Evolutionary conservation across 2,329 filamentous ascomycete species (phyloP).

Genomic region (Fusarium dlaminii): DNA sequence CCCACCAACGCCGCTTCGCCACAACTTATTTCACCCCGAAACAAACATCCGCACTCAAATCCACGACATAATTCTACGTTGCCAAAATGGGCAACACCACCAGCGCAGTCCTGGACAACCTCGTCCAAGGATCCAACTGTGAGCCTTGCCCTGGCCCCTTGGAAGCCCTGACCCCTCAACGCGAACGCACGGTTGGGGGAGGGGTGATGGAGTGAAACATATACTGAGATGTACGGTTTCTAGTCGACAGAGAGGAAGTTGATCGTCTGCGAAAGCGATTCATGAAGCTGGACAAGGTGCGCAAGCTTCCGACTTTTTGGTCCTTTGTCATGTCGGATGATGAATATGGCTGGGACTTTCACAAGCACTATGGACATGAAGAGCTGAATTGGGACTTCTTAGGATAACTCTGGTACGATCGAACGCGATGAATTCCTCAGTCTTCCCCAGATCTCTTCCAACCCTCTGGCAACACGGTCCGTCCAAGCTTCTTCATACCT

Average conservation of each 20-base stretch:
- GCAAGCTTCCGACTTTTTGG: conserved; percentile 33
- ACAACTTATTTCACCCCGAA: not conserved
- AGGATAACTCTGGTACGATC: conserved; percentile 98
- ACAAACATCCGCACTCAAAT: not conserved
- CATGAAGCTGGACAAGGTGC: conserved; percentile 98
- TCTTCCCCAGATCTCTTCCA: conserved; percentile 96
- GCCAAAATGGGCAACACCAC: conserved; percentile 72
- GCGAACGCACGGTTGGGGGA: conserved; percentile 10
- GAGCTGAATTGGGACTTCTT: conserved; percentile 3
- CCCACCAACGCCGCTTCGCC: not conserved
- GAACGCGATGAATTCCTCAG: conserved; percentile 98
- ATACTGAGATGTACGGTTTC: conserved; percentile 23
- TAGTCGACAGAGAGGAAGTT: conserved; percentile 97
- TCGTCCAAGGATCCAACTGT: conserved; percentile 98
- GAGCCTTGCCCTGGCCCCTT: conserved; percentile 41
- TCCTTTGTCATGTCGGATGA: not conserved
- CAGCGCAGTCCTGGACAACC: conserved; percentile 87
- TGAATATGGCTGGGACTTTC: not conserved
- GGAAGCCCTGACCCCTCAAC: conserved; percentile 8
- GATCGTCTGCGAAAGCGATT: conserved; percentile 96
- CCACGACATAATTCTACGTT: conserved; percentile 1
- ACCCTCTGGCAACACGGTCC: conserved; percentile 93
- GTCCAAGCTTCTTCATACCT: conserved; percentile 17
- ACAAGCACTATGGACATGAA: not conserved
- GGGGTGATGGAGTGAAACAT: conserved; percentile 10